Evolutionary conservation across 108 stramenopile species (phyloP), one percentile per base, ranked within the genome.

Genomic region (Epithemia pelagica): DNA sequence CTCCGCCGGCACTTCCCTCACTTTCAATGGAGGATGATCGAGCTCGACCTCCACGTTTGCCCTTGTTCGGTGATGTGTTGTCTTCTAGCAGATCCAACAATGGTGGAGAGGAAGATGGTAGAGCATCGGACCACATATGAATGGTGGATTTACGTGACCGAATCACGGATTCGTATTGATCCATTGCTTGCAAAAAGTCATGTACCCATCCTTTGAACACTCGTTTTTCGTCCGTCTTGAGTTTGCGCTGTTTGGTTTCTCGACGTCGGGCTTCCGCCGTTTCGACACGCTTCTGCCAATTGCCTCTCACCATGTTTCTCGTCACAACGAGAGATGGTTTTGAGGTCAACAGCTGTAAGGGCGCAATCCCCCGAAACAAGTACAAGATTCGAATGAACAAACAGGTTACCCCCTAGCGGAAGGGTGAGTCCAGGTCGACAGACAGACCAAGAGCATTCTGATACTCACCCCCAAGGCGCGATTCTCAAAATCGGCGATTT

Each of bases 281-380:
- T 32, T 84, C 83, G 25, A 81, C 75, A 0, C 83, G 79, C 20
- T 59, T 52, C 71, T 84, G 79, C 77, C 80, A 84, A 56, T 84
- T 84, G 32, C 80, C 77, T 53, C 78, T 66, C 19, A 70, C 74
- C 81, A 82, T 81, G 21, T n/a, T 67, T 61, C 52, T 56, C 15
- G 22, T n/a, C n/a, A n/a, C n/a, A n/a, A n/a, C n/a, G n/a, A n/a
- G n/a, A n/a, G 30, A 59, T n/a, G n/a, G n/a, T n/a, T n/a, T n/a
- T n/a, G n/a, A n/a, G n/a, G n/a, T n/a, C n/a, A n/a, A n/a, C n/a
- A n/a, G n/a, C n/a, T n/a, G n/a, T n/a, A n/a, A n/a, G n/a, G n/a
- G n/a, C n/a, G n/a, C n/a, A n/a, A n/a, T n/a, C n/a, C n/a, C n/a
- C n/a, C n/a, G n/a, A n/a, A n/a, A n/a, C n/a, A n/a, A n/a, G n/a